Evolutionary conservation across 441 rosid genomes (phyloP), one percentile per base, ranked within the genome.

Genomic region (Arabidopsis hybrid): DNA sequence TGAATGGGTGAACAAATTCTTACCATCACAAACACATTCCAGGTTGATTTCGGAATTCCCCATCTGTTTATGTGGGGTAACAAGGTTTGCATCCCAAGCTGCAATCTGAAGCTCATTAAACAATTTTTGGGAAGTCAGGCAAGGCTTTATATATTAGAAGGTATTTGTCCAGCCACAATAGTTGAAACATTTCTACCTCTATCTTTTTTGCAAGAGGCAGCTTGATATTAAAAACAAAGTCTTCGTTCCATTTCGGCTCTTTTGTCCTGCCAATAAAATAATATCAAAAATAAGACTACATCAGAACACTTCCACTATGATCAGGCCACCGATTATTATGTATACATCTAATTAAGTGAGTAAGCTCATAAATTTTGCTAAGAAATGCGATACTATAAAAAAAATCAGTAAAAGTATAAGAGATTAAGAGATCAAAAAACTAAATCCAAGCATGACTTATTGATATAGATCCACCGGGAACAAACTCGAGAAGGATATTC

Each of bases 51-150:
- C 83, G 1, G 89, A 87, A 76, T 95, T 91, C 21, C 98, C 99
- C 99, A 95, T 95, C 74, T 97, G 97, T 80, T 91, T 95, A 82
- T 88, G 98, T 47, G 99, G 99, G 66, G 95, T 81, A 52, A 95
- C 87, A 83, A 95, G 88, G 84, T 95, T 95, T 64, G 97, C 98
- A 89, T 95, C 99, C 99, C 99, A 95, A 82, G 97, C 97, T 80
- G 98, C 98, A 76, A 91, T 84, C 99, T 95, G 84, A 73, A 71
- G 74, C 52, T 60, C 52, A 60, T 62, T 17, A 65, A 60, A 18
- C 32, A 69, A 13, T 46, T 17, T 12, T n/a, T 40, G 36, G 60
- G 26, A 70, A 65, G 67, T 73, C 69, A 77, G 53, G 52, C 16
- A 61, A 60, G 8, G n/a, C 29, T 62, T 26, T 72, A 61, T 31